Conservation (phyloP, 2,329 filamentous ascomycete genomes). For the Aspergillus arachidicola region DNA sequence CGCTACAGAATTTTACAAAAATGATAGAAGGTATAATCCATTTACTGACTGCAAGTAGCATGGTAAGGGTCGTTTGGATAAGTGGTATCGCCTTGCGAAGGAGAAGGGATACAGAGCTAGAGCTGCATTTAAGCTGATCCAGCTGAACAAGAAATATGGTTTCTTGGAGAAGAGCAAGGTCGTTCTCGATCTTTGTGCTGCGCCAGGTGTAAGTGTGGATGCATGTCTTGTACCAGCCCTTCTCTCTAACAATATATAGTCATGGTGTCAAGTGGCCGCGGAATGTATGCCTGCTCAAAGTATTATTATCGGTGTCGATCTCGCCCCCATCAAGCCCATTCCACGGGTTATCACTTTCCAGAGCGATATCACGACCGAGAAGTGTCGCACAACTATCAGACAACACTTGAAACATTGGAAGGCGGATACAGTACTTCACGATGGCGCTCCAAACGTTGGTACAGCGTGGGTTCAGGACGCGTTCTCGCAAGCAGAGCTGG, state of each 20-base stretch:
- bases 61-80: slow-evolving; percentile 96
- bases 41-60: slow-evolving; percentile 56
- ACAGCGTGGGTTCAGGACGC: slow-evolving; percentile 98
- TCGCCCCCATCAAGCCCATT: slow-evolving; percentile 93
- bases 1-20: slow-evolving; percentile 7
- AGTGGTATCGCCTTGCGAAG: slow-evolving; percentile 98
- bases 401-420: slow-evolving; percentile 95
- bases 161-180: slow-evolving; percentile 98
- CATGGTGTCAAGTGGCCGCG: slow-evolving; percentile 94
- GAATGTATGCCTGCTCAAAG: slow-evolving; percentile 91
- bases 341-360: slow-evolving; percentile 94
- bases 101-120: slow-evolving; percentile 96
- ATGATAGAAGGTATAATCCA: neutral
- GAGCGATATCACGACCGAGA: slow-evolving; percentile 96
- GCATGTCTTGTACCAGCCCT: neutral
- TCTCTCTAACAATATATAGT: slow-evolving; percentile 52
- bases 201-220: slow-evolving; percentile 71
- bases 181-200: slow-evolving; percentile 93
- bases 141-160: slow-evolving; percentile 98
- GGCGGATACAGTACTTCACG: slow-evolving; percentile 91
- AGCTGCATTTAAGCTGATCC: slow-evolving; percentile 96
- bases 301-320: slow-evolving; percentile 91
- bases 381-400: slow-evolving; percentile 86
- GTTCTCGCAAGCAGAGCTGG: slow-evolving; percentile 94
- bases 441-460: slow-evolving; percentile 97